A percentile compares a stretch with the other conserved stretches of the same genome.
Conservation (phyloP, 2,329 filamentous ascomycete species). For the Pseudodiploospora longispora region DNA sequence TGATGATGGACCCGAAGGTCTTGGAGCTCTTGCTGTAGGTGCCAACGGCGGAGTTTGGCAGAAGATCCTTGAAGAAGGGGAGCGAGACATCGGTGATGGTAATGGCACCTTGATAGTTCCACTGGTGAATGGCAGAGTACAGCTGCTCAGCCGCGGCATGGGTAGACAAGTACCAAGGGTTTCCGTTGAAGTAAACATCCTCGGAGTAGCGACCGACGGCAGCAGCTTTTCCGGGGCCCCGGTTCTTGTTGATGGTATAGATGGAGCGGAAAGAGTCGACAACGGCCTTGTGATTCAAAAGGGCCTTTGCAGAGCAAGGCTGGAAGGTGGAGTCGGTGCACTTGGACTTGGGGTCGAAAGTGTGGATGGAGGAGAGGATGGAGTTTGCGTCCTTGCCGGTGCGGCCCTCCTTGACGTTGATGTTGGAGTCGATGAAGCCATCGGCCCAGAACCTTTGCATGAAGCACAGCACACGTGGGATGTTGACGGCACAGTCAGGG, state of each 20-base stretch:
- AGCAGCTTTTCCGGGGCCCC: slow-evolving; percentile 47
- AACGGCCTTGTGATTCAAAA: no score
- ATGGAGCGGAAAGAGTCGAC: slow-evolving; percentile 60
- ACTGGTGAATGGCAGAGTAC: slow-evolving; percentile 64
- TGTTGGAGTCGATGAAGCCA: slow-evolving; percentile 58
- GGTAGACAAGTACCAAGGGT: slow-evolving; percentile 70
- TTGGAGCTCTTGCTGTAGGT: slow-evolving; percentile 43
- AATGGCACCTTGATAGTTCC: slow-evolving; percentile 52
- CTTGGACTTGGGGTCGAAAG: slow-evolving; percentile 54
- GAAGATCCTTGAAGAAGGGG: slow-evolving; percentile 61
- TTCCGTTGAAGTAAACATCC: slow-evolving; percentile 64
- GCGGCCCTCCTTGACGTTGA: slow-evolving; percentile 50
- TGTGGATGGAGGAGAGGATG: slow-evolving; percentile 53
- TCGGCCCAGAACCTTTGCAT: slow-evolving; percentile 62
- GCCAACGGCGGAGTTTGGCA: slow-evolving; percentile 43
- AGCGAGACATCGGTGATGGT: slow-evolving; percentile 54
- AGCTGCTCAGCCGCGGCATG: slow-evolving; percentile 68
- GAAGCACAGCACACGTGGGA: slow-evolving; percentile 62
- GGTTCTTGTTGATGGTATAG: slow-evolving; percentile 59
- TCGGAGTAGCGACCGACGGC: slow-evolving; percentile 58
- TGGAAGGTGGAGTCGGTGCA: slow-evolving; percentile 66
- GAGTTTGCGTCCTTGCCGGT: slow-evolving; percentile 63
- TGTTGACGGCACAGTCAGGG: slow-evolving; percentile 49
- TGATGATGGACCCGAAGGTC: slow-evolving; percentile 44
- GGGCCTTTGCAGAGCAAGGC: slow-evolving; percentile 49